Conservation (phyloP, 2,329 filamentous ascomycete genomes). For the Apiospora saccharicola region DNA sequence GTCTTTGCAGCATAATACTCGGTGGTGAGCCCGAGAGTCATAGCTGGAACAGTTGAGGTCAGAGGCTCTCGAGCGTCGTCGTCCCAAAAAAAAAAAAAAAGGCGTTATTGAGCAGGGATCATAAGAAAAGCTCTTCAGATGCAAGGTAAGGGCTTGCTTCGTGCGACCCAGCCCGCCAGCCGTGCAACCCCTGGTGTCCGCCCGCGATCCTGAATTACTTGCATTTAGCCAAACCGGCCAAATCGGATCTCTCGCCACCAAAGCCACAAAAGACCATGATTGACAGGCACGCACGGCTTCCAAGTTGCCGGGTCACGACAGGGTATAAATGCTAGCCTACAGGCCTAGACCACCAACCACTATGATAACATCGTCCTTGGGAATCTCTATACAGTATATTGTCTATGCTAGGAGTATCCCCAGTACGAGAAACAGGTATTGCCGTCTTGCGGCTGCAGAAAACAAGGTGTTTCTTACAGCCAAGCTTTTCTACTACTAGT, state of each 20-base stretch:
- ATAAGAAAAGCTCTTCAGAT: background rate
- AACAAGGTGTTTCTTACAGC: background rate
- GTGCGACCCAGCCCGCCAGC: background rate
- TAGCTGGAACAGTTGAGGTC: slow-evolving; percentile 3
- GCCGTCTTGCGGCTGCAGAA: background rate
- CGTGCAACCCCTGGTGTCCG: slow-evolving; percentile 11
- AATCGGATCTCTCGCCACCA: background rate
- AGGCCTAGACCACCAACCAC: background rate
- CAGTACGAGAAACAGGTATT: background rate
- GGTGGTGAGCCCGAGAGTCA: background rate
- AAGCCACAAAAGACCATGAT: slow-evolving; percentile 6
- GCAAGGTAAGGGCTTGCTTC: background rate
- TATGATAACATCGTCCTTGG: background rate
- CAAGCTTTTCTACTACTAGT: background rate
- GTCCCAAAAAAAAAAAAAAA: slow-evolving; percentile 6
- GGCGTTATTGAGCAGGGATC: background rate
- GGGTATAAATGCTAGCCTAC: background rate
- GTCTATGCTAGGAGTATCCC: too few relatives aligned
- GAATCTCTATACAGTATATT: background rate
- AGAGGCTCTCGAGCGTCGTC: background rate
- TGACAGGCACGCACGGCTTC: background rate
- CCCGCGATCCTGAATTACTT: slow-evolving; percentile 17
- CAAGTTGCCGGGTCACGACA: background rate
- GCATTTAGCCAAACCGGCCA: background rate
- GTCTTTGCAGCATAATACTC: background rate